Conservation (phyloP, 768 basidiomycete genomes). For the Russula sp. region DNA sequence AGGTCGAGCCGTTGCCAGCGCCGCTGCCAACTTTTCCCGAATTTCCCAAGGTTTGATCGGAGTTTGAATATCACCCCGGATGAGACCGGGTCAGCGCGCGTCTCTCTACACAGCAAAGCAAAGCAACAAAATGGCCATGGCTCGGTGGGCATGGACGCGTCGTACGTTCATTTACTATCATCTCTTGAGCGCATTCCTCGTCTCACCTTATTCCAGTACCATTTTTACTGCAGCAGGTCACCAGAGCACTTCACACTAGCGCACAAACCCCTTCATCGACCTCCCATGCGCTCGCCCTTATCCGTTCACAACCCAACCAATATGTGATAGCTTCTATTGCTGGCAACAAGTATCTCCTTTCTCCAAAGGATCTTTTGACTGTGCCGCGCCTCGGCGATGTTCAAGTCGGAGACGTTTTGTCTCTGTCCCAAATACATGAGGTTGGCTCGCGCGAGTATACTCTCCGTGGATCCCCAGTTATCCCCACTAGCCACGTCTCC, state of each 20-base stretch:
- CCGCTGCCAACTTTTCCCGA: slow-evolving; percentile 26
- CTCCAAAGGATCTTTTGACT: slow-evolving; percentile 88
- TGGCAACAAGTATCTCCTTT: slow-evolving; percentile 82
- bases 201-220: slow-evolving; percentile 1
- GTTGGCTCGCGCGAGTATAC: slow-evolving; percentile 95
- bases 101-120: background rate
- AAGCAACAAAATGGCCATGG: background rate
- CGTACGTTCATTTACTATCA: slow-evolving; percentile 7
- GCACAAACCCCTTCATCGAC: slow-evolving; percentile 28
- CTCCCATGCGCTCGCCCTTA: slow-evolving; percentile 65
- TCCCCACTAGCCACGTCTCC: slow-evolving; percentile 59
- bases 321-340: slow-evolving; percentile 89
- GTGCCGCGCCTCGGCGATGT: slow-evolving; percentile 85
- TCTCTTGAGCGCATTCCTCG: background rate
- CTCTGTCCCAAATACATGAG: slow-evolving; percentile 84
- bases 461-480: slow-evolving; percentile 68
- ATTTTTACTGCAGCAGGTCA: slow-evolving; percentile 23
- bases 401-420: slow-evolving; percentile 77
- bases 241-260: slow-evolving; percentile 33
- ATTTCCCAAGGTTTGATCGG: slow-evolving; percentile 21
- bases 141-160: slow-evolving; percentile 13
- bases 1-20: slow-evolving; percentile 32
- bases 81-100: background rate
- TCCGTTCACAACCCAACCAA: slow-evolving; percentile 86
- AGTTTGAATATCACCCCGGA: slow-evolving; percentile 14